Evolutionary conservation across 2,329 filamentous ascomycete genomes (phyloP).

Genomic region (Eurotiales sp.): DNA sequence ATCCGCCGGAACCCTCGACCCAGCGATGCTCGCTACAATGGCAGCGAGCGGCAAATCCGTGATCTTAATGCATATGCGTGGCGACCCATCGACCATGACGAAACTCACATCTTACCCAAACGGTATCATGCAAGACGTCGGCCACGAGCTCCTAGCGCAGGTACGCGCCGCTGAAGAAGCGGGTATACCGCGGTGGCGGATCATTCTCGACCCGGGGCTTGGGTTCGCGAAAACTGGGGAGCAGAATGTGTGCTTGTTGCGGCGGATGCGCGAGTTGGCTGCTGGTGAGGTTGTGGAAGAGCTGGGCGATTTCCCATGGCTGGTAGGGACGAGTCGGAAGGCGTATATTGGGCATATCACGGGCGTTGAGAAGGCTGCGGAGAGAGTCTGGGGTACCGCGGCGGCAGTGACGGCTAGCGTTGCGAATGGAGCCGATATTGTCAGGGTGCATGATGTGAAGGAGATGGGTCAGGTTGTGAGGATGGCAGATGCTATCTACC

Average conservation of each 20-base stretch:
- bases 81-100: conserved; percentile 78
- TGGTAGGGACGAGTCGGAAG: conserved; percentile 86
- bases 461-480: conserved; percentile 81
- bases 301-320: conserved; percentile 70
- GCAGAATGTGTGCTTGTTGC: conserved; percentile 79
- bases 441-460: conserved; percentile 83
- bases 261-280: conserved; percentile 62
- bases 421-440: conserved; percentile 82
- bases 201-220: conserved; percentile 88
- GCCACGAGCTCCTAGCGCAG: conserved; percentile 64
- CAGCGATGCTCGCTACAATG: conserved; percentile 75
- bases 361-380: conserved; percentile 64
- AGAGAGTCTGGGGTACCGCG: conserved; percentile 80
- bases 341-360: conserved; percentile 81
- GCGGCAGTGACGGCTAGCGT: conserved; percentile 83
- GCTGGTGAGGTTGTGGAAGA: conserved; percentile 20
- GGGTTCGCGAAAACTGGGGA: conserved; percentile 83
- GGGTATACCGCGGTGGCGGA: conserved; percentile 86
- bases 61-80: conserved; percentile 90
- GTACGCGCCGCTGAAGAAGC: conserved; percentile 73
- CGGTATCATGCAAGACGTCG: conserved; percentile 64
- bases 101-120: conserved; percentile 63
- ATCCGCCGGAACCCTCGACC: conserved; percentile 74
- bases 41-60: conserved; percentile 75
- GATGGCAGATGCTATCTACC: conserved; percentile 92